phyloP scores from a whole-genome alignment of 148 eudicot species.

The Camellia sinensis region DNA sequence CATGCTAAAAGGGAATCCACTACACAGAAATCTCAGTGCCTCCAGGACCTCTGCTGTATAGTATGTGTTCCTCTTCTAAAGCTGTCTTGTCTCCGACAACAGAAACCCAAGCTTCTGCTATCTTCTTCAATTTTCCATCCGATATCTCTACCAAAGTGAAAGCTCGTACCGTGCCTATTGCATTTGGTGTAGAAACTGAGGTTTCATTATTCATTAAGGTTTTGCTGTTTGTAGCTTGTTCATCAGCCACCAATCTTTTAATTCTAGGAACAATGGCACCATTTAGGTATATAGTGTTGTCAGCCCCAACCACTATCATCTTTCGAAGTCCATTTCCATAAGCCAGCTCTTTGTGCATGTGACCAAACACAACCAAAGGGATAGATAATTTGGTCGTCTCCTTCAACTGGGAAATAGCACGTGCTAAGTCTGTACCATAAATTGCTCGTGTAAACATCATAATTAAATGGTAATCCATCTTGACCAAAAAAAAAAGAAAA shows the following conservation, averaged over 20 bases:
- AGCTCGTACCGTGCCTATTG: conserved; percentile 39
- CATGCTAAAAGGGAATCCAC: background rate
- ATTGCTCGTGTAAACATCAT: conserved; percentile 3
- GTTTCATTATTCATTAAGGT: conserved; percentile 13
- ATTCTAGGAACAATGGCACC: conserved; percentile 89
- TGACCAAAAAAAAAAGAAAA: background rate
- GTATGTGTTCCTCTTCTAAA: conserved; percentile 43
- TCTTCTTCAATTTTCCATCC: conserved; percentile 46
- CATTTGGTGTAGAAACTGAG: background rate
- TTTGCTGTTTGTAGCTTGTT: conserved; percentile 17
- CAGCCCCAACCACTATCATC: conserved; percentile 65
- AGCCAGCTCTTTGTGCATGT: conserved; percentile 83
- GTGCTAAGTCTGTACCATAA: conserved; percentile 61
- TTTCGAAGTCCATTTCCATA: conserved; percentile 62
- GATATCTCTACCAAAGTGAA: conserved; percentile 63
- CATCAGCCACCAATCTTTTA: conserved; percentile 23
- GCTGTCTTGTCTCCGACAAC: conserved; percentile 40
- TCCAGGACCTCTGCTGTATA: conserved; percentile 29
- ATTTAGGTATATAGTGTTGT: conserved; percentile 66
- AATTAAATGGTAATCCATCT: background rate
- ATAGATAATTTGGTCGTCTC: conserved; percentile 44
- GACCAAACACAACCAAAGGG: conserved; percentile 87
- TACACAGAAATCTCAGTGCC: background rate
- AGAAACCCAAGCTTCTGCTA: conserved; percentile 81
- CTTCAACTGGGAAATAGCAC: conserved; percentile 61